These are phyloP conservation scores for Cadophora gregata DNA, from an alignment of 2,329 filamentous ascomycete genomes.

Conservation along the genomic window DNA sequence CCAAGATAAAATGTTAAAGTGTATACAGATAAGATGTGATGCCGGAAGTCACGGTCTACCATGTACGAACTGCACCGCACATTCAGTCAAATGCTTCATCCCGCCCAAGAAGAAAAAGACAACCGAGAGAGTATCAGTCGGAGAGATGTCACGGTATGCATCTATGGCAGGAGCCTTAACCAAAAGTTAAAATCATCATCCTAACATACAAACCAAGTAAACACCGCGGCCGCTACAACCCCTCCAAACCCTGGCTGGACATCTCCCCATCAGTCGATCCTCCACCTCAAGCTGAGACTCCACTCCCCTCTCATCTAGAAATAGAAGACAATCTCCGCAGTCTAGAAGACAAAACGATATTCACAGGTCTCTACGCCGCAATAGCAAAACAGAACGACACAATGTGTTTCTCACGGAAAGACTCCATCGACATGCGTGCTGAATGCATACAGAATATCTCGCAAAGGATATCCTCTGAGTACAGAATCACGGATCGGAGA, in stretches of 20 bases:
- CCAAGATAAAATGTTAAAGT: not conserved
- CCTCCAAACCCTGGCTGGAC: not conserved
- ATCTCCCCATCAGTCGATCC: not conserved
- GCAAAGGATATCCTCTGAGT: not conserved
- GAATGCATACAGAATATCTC: slow-evolving; percentile 13
- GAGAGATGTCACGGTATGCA: slow-evolving; percentile 1
- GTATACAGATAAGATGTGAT: not conserved
- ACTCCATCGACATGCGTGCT: not conserved
- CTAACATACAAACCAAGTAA: not conserved
- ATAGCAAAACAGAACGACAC: slow-evolving; percentile 5
- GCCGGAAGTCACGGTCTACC: slow-evolving; percentile 4
- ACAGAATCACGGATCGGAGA: not conserved
- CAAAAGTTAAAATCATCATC: not conserved
- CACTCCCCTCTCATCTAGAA: not conserved
- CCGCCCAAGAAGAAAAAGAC: slow-evolving; percentile 5
- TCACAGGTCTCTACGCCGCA: slow-evolving; percentile 2
- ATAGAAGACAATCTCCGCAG: slow-evolving; percentile 2
- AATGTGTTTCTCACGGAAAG: not conserved
- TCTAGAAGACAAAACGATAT: slow-evolving; percentile 5
- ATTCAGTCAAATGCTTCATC: not conserved
- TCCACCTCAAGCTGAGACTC: not conserved
- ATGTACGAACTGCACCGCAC: not conserved
- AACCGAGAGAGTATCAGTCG: not conserved
- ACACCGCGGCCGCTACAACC: not conserved
- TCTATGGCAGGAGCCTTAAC: too few relatives aligned